A percentile compares a stretch with the other conserved stretches of the same genome.
Evolutionary conservation across 148 eudicot genomes (phyloP).

Genomic region (Hydrangea macrophylla): DNA sequence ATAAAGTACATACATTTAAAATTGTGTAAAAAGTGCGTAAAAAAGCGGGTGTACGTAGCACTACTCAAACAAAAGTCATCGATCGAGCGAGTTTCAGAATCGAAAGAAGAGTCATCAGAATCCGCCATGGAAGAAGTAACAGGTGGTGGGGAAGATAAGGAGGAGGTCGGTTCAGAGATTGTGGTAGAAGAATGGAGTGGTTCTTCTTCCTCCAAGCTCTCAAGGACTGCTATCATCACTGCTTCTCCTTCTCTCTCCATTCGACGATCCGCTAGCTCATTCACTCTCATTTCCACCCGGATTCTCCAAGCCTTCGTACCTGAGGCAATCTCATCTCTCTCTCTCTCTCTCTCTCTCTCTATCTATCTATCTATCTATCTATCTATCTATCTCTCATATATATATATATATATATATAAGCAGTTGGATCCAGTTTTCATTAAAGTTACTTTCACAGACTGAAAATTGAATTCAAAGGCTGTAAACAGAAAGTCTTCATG

Average conservation of each 20-base stretch:
- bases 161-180: not conserved
- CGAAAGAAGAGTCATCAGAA: not conserved
- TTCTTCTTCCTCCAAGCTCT: constrained; percentile 48
- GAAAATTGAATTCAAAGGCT: no score
- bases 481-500: no score
- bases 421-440: no score
- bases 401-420: not conserved
- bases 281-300: constrained; percentile 42
- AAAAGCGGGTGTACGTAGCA: no score
- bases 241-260: constrained; percentile 29
- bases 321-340: constrained; percentile 41
- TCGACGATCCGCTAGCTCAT: constrained; percentile 42
- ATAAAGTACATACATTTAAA: no score
- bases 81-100: not conserved
- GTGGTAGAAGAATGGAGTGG: constrained; percentile 77
- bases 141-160: not conserved
- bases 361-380: no score
- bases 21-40: no score
- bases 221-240: constrained; percentile 58
- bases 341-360: not conserved
- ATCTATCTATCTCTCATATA: not conserved
- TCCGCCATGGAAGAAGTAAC: not conserved
- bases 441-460: no score
- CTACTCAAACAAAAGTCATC: no score
- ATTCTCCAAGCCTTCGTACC: constrained; percentile 84